Evolutionary conservation across 2,329 filamentous ascomycete species (phyloP), one percentile per base, ranked within the genome.

Genomic region (Neofusicoccum cordaticola): DNA sequence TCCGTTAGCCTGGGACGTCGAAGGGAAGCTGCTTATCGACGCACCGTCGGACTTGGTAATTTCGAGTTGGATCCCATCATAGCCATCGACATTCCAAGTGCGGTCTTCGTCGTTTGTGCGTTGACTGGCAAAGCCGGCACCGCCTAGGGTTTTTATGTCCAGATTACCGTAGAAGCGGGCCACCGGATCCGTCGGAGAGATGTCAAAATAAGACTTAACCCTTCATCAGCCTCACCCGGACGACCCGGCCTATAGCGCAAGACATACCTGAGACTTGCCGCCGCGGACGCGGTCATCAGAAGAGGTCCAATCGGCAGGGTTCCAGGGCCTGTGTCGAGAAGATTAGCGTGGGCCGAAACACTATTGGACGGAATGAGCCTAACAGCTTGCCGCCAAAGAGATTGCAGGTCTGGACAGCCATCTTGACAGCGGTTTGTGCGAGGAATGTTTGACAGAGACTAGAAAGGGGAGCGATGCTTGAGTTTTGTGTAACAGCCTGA

Each of bases 51-150:
- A 79, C 51, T 80, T 74, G 6, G 72, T 75, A 5, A 90, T 44
- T 22, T 80, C 72, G 4, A 92, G 69, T 67, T 82, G 75, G 27
- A 92, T 77, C 2, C 90, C 90, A 51, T 86, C 82, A 69, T 88
- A 90, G 11, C 69, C 72, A 1, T 83, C 84, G 7, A 95, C 77
- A 70, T 95, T 84, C 84, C 89, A 90, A 27, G 78, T 77, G 13
- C 82, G 77, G 44, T 83, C 78, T 7, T 87, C 85, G 44, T 76
- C 77, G 3, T 81, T 83, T 4, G 89, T 92, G 52, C 89, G 85
- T 74, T 94, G 92, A 4, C 88, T 91, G 9, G 91, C 91, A 73
- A 96, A 95, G 4, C 92, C 92, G 0, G 92, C 91, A 35, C 90
- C 91, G 31, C 91, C 91, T 0, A 95, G 85, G 0, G 90, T 87